A percentile compares a stretch with the other conserved stretches of the same genome.
These are phyloP conservation scores for Ilex paraguariensis DNA, from an alignment of 305 asterid genomes.

Conservation along the genomic window DNA sequence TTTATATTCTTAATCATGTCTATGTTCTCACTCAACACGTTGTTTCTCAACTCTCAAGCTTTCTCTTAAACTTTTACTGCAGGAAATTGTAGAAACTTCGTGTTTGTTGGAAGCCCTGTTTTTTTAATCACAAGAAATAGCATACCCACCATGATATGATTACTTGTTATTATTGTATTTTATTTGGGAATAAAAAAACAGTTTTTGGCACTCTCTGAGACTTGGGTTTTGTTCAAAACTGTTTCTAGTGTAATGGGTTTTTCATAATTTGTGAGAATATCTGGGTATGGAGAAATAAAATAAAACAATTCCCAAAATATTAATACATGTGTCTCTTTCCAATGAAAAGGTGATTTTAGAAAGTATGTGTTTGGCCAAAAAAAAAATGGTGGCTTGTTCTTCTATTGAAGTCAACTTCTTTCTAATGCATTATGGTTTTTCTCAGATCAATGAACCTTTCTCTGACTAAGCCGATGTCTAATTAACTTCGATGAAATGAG, in stretches of 20 bases:
- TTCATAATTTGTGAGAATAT: not conserved
- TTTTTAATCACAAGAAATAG: not conserved
- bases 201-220: not conserved
- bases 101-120: not conserved
- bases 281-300: too few relatives aligned
- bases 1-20: slow-evolving; percentile 25
- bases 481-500: too few relatives aligned
- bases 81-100: not conserved
- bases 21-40: slow-evolving; percentile 43
- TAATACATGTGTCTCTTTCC: too few relatives aligned
- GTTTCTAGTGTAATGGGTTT: slow-evolving; percentile 8
- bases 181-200: too few relatives aligned
- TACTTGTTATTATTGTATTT: not conserved
- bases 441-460: too few relatives aligned
- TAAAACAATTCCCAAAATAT: too few relatives aligned
- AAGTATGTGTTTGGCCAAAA: too few relatives aligned
- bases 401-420: too few relatives aligned
- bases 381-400: too few relatives aligned
- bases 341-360: too few relatives aligned
- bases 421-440: too few relatives aligned
- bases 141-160: not conserved
- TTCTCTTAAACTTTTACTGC: slow-evolving; percentile 13
- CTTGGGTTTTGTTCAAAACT: slow-evolving; percentile 15
- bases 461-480: too few relatives aligned
- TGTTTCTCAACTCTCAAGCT: slow-evolving; percentile 36